Evolutionary conservation across 176 grass and related monocot genomes (phyloP), one percentile per base, ranked within the genome.

Genomic region (Areca catechu): DNA sequence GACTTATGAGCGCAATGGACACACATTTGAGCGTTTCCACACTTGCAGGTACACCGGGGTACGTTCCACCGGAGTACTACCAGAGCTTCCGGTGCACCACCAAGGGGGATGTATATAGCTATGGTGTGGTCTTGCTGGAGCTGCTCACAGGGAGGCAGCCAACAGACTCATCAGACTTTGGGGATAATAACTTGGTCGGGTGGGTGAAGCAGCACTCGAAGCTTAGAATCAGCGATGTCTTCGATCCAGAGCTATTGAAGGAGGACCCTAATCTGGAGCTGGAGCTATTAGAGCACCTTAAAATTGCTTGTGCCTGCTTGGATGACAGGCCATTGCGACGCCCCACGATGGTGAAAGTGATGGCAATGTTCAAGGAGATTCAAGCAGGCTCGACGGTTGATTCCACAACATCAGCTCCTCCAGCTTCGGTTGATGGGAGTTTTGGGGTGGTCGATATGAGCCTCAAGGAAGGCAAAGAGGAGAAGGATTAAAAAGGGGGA

Each of bases 281-380:
- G 21, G 93, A 98, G 69, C 82, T 98, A 14, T 70, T 80, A 62
- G 84, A 98, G 76, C 93, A 98, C 78, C 71, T 98, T 57, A 92
- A 89, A 56, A 83, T 98, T 43, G 93, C 93, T 0, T 76, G 62
- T 53, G 79, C 70, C 2, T 98, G 93, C 69, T 71, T 98, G 65
- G 84, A 98, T 25, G 81, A 98, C 57, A 59, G 76, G 72, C 88
- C 81, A 0, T 63, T 75, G 0, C 77, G 68, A 61, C 73, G 93
- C 19, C 93, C 93, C 6, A 98, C 84, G 0, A 98, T 98, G 87
- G 22, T 98, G n/a, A 92, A 83, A 78, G 87, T 98, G 6, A 92
- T 98, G 88, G 37, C 81, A 48, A 98, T 98, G 93, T 98, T 98
- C 73, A 92, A 98, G 80, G 87, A 92, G 70, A 92, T 92, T 58